These are phyloP conservation scores for Terfezia claveryi DNA, from an alignment of 495 filamentous ascomycete genomes.

Conservation along the genomic window DNA sequence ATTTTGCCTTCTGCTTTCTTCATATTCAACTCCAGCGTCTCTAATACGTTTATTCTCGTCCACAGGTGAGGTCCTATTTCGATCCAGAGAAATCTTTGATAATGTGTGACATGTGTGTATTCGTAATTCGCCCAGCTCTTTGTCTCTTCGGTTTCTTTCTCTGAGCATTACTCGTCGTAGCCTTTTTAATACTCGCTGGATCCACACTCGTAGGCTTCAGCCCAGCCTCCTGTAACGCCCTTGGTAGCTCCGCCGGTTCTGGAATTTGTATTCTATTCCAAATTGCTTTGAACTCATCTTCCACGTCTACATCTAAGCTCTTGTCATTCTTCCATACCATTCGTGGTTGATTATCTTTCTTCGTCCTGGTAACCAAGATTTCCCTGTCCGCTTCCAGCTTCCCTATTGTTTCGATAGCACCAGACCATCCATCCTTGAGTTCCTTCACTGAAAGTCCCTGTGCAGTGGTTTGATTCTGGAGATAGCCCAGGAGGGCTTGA, in stretches of 20 bases:
- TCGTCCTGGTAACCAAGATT: conserved; percentile 65
- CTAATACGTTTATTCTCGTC: too few relatives aligned
- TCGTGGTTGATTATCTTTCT: conserved; percentile 70
- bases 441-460: conserved; percentile 64
- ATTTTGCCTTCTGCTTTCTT: too few relatives aligned
- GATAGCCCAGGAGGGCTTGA: conserved; percentile 50
- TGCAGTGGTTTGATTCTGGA: conserved; percentile 63
- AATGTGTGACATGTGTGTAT: conserved; percentile 76
- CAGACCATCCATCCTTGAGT: conserved; percentile 83
- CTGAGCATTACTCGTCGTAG: conserved; percentile 29
- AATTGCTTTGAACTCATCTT: conserved; percentile 56
- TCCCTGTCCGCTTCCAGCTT: conserved; percentile 55
- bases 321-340: conserved; percentile 81
- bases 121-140: conserved; percentile 64
- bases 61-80: too few relatives aligned
- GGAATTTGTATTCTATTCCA: conserved; percentile 72
- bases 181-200: conserved; percentile 38
- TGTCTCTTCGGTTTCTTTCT: conserved; percentile 37
- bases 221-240: conserved; percentile 46
- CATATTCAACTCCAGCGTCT: too few relatives aligned
- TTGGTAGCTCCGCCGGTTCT: conserved; percentile 46
- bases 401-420: conserved; percentile 53
- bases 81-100: conserved; percentile 40
- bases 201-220: conserved; percentile 61
- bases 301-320: conserved; percentile 48